phyloP scores from a whole-genome alignment of 139 green algal genomes.

The Picocystis salinarum region DNA sequence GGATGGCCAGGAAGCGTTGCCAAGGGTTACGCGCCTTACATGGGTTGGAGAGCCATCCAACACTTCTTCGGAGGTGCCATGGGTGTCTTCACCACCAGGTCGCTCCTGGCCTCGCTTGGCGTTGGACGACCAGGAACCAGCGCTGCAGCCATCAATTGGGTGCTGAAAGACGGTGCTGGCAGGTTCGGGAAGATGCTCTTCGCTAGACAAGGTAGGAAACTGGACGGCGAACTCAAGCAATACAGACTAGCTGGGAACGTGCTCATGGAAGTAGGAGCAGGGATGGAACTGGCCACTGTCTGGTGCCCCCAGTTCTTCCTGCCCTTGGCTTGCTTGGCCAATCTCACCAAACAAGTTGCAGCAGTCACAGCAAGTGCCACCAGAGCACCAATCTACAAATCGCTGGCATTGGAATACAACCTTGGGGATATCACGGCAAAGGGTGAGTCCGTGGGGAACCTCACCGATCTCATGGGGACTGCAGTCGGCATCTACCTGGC shows the following conservation, averaged over 20 bases:
- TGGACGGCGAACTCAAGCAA: conserved; percentile 80
- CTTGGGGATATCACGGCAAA: conserved; percentile 60
- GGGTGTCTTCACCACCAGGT: conserved; percentile 32
- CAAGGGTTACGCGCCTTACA: conserved; percentile 57
- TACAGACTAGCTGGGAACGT: conserved; percentile 46
- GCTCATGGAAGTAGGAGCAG: conserved; percentile 40
- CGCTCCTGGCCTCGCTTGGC: conserved; percentile 49
- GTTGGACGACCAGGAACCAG: conserved; percentile 26
- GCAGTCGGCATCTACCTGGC: conserved; percentile 36
- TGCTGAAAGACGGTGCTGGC: conserved; percentile 63
- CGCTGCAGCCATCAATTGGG: conserved; percentile 75
- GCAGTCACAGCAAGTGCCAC: conserved; percentile 50
- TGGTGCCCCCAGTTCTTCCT: conserved; percentile 43
- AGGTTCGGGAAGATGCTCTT: conserved; percentile 68
- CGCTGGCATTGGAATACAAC: conserved; percentile 56
- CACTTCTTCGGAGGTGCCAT: conserved; percentile 72
- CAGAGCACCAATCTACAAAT: conserved; percentile 65
- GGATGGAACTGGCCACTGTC: conserved; percentile 57
- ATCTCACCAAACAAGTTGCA: conserved; percentile 61
- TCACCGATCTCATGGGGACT: conserved; percentile 63
- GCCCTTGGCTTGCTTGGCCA: conserved; percentile 62
- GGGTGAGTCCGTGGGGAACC: conserved; percentile 65
- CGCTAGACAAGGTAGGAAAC: conserved; percentile 50
- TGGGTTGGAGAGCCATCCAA: conserved; percentile 60
- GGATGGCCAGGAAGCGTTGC: conserved; percentile 56